Evolutionary conservation across 257 asterid species (phyloP).

Genomic region (Datura wrightii): DNA sequence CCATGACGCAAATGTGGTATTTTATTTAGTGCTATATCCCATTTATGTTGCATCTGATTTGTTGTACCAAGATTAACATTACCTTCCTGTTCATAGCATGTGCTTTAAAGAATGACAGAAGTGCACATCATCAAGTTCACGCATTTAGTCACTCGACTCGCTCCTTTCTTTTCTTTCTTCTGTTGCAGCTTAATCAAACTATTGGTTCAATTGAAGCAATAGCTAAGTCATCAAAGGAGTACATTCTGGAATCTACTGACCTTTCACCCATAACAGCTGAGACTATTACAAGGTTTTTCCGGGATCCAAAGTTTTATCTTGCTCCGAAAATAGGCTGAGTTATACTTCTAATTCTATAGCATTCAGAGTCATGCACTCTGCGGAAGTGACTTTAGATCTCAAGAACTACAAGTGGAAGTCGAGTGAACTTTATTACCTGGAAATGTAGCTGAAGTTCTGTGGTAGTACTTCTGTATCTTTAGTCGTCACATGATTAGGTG

Average conservation of each 20-base stretch:
- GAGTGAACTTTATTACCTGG: neutral
- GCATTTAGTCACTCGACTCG: neutral
- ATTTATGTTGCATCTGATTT: neutral
- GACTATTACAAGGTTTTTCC: slow-evolving; percentile 73
- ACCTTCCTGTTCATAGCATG: slow-evolving; percentile 19
- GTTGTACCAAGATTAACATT: neutral
- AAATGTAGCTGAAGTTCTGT: neutral
- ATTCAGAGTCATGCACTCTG: neutral
- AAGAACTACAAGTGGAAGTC: slow-evolving; percentile 12
- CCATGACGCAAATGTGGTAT: slow-evolving; percentile 87
- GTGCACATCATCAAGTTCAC: neutral
- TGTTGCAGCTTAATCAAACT: slow-evolving; percentile 81
- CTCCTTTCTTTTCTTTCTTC: neutral
- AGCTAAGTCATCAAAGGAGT: slow-evolving; percentile 80
- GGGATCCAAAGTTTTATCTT: slow-evolving; percentile 79
- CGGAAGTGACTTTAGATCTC: neutral
- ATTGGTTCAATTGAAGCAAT: slow-evolving; percentile 95
- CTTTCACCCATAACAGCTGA: slow-evolving; percentile 91
- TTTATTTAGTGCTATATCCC: slow-evolving; percentile 21
- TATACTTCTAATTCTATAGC: neutral
- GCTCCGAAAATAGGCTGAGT: slow-evolving; percentile 64
- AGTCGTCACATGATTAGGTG: neutral
- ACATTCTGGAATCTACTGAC: slow-evolving; percentile 81
- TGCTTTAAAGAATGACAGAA: neutral
- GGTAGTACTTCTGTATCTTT: neutral